Base-by-base conservation (phyloP, 768 basidiomycete species). In the Paxillus rubicundulus region DNA sequence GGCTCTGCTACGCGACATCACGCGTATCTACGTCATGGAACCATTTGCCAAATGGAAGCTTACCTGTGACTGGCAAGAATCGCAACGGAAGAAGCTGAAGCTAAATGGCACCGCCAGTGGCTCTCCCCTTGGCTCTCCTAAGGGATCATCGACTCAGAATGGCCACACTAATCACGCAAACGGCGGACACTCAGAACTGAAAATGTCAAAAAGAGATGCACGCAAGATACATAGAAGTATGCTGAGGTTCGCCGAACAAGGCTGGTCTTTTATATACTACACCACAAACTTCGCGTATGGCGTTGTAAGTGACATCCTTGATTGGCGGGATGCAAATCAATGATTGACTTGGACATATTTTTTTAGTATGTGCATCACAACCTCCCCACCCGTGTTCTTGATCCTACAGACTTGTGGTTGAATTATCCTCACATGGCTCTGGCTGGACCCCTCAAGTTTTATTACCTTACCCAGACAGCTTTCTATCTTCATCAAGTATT, bases 401-500 rank as follows among this genome's bases (percentile, higher is more conserved):
- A 85, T 46, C 86, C 88, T 2, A 71, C 71, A 13, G 78, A 83
- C 45, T 70, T 92, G 41, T 98, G 91, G 92, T 65, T 73, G 36
- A 77, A 77, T 33, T 98, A 95, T 71, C 96, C 96, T 24, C 88
- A 97, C 66, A 74, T 79, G 46, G 85, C 85, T 4, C 71, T 98
- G 16, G 78, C 93, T n/a, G 85, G 77, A 5, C 78, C 89, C 9
- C 68, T 93, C 71, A 98, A 98, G 71, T 79, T 92, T 63, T 96
- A 94, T 70, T 97, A 96, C 66, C 82, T 94, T 24, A 79, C 78
- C 18, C 90, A 94, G 70, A 81, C 81, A 27, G 89, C 90, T 36
- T 94, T 94, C 72, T 99, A 97, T 73, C 70, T 87, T 47, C 94
- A 98, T 66, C 93, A 95, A 70, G 77, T 97, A 10, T 76, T 98